Evolutionary conservation across 2,329 filamentous ascomycete species (phyloP), one percentile per base, ranked within the genome.

Genomic region (Cryphonectria japonica): DNA sequence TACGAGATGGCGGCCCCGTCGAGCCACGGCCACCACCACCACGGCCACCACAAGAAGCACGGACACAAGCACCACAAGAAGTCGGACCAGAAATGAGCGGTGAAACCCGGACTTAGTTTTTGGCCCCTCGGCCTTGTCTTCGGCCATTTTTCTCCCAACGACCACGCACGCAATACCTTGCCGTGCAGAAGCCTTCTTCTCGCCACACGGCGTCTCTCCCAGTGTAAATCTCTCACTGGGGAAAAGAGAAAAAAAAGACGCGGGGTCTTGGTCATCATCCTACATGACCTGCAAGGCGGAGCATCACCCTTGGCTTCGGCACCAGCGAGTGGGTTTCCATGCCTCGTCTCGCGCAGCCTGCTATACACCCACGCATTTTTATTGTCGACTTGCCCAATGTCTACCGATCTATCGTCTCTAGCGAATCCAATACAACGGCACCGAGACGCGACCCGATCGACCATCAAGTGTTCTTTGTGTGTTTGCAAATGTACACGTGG

Each of bases 61-160:
- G 57, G 32, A 37, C 71, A 75, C 64, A 74, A 75, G 43, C 72
- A 71, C 34, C 74, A 75, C 59, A 73, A 75, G 50, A 73, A 74
- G 50, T 60, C 64, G 19, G 61, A 76, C 41, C 65, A 67, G 69
- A 70, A 70, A 52, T 68, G 67, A 68, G 41, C 29, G 19, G 43
- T 37, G 14, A n/a, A 32, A n/a, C 14, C 14, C 22, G 7, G 26
- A 26, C 26, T 34, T 34, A 34, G 34, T 34, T 22, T 22, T 29
- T 19, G 41, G 14, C 26, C 46, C 22, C 11, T 3, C 19, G 16
- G 2, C 16, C 7, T 50, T 22, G 16, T n/a, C 19, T 50, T 50
- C 46, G 46, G 46, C 46, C 46, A 26, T 26, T n/a, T 6, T 34
- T 34, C 34, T 50, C 43, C 43, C 3, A 46, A 46, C 16, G 7